Percentiles rank a stretch among this genome's conserved stretches.
These are phyloP conservation scores for Podaxis rugospora DNA, from an alignment of 768 basidiomycete species.

Conservation along the genomic window DNA sequence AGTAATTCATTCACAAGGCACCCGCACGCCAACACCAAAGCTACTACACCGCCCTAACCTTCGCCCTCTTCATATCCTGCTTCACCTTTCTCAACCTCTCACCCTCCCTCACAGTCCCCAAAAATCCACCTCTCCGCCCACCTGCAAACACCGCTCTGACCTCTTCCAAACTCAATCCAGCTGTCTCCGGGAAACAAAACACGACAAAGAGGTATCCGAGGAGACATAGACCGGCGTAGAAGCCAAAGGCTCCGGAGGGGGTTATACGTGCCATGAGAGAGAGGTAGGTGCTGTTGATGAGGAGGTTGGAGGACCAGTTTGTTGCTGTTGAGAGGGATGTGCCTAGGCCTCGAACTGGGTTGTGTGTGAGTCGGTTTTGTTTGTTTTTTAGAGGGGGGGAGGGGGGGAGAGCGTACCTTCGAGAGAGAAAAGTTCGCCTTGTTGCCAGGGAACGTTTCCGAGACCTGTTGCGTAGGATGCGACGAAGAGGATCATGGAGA, in stretches of 20 bases:
- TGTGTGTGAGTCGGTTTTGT: not conserved
- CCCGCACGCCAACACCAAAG: not conserved
- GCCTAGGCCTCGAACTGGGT: conserved; percentile 64
- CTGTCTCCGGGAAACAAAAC: conserved; percentile 76
- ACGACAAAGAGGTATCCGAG: conserved; percentile 67
- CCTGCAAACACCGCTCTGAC: conserved; percentile 56
- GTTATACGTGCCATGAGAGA: conserved; percentile 73
- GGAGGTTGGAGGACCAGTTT: conserved; percentile 75
- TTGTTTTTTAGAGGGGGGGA: conserved; percentile 16
- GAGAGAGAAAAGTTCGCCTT: conserved; percentile 77
- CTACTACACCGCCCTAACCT: not conserved
- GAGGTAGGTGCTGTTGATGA: conserved; percentile 78
- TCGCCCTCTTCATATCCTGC: conserved; percentile 32
- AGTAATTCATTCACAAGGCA: too few species aligned
- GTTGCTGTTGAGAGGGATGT: conserved; percentile 71
- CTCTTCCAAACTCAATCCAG: conserved; percentile 67
- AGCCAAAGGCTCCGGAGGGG: conserved; percentile 70
- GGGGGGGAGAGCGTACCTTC: conserved; percentile 28
- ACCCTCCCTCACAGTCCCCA: conserved; percentile 51
- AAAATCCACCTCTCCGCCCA: conserved; percentile 49
- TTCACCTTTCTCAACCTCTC: conserved; percentile 42
- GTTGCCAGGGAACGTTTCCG: conserved; percentile 85
- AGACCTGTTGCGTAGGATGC: conserved; percentile 77
- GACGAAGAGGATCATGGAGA: conserved; percentile 82
- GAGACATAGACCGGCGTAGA: conserved; percentile 71